Evolutionary conservation across 1,284 basidiomycete genomes (phyloP), one percentile per base, ranked within the genome.

Genomic region (Fomitiporia mediterranea): DNA sequence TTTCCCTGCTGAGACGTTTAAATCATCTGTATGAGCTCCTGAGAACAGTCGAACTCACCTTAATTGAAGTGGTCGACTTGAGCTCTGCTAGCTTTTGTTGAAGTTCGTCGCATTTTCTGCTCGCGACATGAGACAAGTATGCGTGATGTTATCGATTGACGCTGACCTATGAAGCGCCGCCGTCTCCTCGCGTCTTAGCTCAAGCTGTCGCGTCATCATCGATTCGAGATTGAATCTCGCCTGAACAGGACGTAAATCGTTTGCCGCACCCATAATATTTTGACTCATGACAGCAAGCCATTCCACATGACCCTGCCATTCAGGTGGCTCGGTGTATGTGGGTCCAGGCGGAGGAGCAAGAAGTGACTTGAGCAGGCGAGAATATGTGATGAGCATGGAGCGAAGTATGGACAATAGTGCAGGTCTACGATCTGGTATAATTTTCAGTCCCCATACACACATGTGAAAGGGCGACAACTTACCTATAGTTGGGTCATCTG

Each of bases 241-340:
- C 84, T 90, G 88, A 7, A 89, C 84, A 2, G 88, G 88, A n/a
- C 87, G 80, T 55, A 90, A 69, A 63, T 91, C 87, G 62, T 90
- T 89, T 30, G 85, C 86, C 23, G 87, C 85, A 5, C 86, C 87
- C 84, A 90, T 88, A 39, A 90, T 72, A 67, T 91, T 90, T 66
- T 87, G 86, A n/a, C 80, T 79, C 54, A 90, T 77, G 1, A 86
- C 72, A 15, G 76, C 81, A 48, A 89, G 84, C 88, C 88, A 91
- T 65, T 88, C 84, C 3, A 86, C 73, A 51, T 84, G 79, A 51
- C 78, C 72, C 56, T 81, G 77, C 88, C 87, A 90, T 60, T 86
- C 85, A 13, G 86, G 83, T 34, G 75, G 72, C 19, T 68, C 69
- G n/a, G 70, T 68, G 8, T 77, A 68, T 30, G 73, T 64, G 7